Percentiles rank a stretch among this genome's conserved stretches.
These are phyloP conservation scores for Pseudocercospora crystallina DNA, from an alignment of 2,329 filamentous ascomycete genomes.

Conservation along the genomic window DNA sequence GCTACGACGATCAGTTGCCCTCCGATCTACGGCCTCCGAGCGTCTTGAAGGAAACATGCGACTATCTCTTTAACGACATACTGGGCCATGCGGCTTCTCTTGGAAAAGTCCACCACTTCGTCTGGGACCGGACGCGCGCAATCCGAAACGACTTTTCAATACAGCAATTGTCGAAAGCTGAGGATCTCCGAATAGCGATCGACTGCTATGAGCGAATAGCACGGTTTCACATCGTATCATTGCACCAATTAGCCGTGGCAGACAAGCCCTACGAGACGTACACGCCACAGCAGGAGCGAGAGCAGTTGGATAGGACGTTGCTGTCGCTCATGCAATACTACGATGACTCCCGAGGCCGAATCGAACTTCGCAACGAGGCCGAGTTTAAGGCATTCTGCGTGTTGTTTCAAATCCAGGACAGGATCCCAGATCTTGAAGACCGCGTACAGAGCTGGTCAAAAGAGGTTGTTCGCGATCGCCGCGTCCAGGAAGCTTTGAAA, in stretches of 20 bases:
- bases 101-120: slow-evolving; percentile 59
- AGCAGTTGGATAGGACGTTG: slow-evolving; percentile 64
- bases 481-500: slow-evolving; percentile 57
- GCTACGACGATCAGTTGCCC: slow-evolving; percentile 62
- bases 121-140: slow-evolving; percentile 65
- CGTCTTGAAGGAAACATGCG: slow-evolving; percentile 44
- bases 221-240: slow-evolving; percentile 62
- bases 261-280: slow-evolving; percentile 52
- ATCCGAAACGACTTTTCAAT: slow-evolving; percentile 66
- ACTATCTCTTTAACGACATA: slow-evolving; percentile 48
- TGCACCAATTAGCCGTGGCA: slow-evolving; percentile 58
- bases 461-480: slow-evolving; percentile 50
- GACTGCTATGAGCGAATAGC: slow-evolving; percentile 63
- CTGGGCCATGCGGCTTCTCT: slow-evolving; percentile 52
- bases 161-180: slow-evolving; percentile 57
- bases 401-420: slow-evolving; percentile 54
- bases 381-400: slow-evolving; percentile 65
- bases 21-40: slow-evolving; percentile 62
- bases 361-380: slow-evolving; percentile 57
- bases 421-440: slow-evolving; percentile 55
- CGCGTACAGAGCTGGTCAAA: slow-evolving; percentile 57
- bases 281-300: slow-evolving; percentile 60
- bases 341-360: slow-evolving; percentile 53
- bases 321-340: slow-evolving; percentile 63
- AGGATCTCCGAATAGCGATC: slow-evolving; percentile 58